Conservation (phyloP, 371 early-diverging fungal genomes). For the Circinella umbellata region DNA sequence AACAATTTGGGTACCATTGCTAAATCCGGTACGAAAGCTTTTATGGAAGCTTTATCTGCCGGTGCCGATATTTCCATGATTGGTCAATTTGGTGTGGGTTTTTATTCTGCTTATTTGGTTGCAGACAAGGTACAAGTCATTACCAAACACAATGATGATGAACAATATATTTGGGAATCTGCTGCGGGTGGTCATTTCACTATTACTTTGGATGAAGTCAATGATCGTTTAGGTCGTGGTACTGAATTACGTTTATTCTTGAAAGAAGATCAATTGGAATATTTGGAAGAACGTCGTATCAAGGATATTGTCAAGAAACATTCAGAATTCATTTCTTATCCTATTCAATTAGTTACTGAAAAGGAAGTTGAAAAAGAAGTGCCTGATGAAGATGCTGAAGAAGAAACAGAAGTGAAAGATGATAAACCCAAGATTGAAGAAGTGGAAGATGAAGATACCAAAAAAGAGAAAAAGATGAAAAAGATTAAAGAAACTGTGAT, state of each 20-base stretch:
- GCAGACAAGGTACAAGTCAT: slow-evolving; percentile 87
- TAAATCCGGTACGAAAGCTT: slow-evolving; percentile 69
- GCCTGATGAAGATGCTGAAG: slow-evolving; percentile 77
- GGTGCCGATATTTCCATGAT: slow-evolving; percentile 71
- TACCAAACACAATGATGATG: slow-evolving; percentile 76
- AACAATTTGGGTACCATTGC: slow-evolving; percentile 90
- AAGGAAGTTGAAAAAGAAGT: slow-evolving; percentile 85
- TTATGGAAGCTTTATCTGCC: slow-evolving; percentile 56
- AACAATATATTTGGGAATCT: slow-evolving; percentile 83
- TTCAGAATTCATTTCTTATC: slow-evolving; percentile 81
- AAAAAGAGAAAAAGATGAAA: slow-evolving; percentile 66
- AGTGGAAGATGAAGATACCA: slow-evolving; percentile 72
- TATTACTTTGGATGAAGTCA: slow-evolving; percentile 74
- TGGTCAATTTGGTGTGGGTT: slow-evolving; percentile 96
- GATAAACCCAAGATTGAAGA: slow-evolving; percentile 66
- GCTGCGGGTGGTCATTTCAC: slow-evolving; percentile 71
- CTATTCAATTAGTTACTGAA: slow-evolving; percentile 54
- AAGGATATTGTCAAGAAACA: slow-evolving; percentile 80
- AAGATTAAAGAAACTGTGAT: slow-evolving; percentile 63
- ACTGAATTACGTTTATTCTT: slow-evolving; percentile 82
- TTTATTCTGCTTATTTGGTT: slow-evolving; percentile 86
- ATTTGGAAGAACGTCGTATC: slow-evolving; percentile 58
- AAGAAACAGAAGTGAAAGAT: slow-evolving; percentile 60
- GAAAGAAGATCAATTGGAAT: slow-evolving; percentile 76
- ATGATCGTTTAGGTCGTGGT: slow-evolving; percentile 70